These are phyloP conservation scores for Vanilla planifolia DNA, from an alignment of 106 monocot genomes.

Conservation along the genomic window DNA sequence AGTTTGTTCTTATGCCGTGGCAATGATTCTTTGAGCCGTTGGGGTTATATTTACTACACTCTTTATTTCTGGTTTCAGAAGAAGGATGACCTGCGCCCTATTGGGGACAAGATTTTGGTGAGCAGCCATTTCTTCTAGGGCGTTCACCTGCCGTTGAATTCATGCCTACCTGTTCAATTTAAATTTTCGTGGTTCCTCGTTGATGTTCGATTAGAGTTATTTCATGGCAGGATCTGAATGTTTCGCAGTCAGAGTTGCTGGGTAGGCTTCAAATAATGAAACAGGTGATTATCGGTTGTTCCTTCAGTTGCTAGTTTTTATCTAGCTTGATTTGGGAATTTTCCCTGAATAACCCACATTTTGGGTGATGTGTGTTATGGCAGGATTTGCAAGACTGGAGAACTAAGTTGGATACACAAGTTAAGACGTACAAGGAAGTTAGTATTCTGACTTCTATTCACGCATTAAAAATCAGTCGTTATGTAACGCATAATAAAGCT, in stretches of 20 bases:
- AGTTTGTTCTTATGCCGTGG: too few species aligned
- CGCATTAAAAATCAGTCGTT: too few species aligned
- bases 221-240: neutral
- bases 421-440: slow-evolving; percentile 3
- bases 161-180: neutral
- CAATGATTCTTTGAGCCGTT: too few species aligned
- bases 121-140: neutral
- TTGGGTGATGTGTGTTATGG: neutral
- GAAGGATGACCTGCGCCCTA: neutral
- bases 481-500: too few species aligned
- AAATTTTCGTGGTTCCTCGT: neutral
- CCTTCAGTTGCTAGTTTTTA: neutral
- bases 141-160: neutral
- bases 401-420: slow-evolving; percentile 4
- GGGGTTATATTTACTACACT: too few species aligned
- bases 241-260: neutral
- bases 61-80: neutral
- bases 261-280: neutral
- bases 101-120: neutral
- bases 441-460: too few species aligned
- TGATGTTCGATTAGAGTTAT: neutral
- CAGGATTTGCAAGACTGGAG: slow-evolving; percentile 1
- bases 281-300: neutral
- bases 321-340: neutral
- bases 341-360: neutral